Conservation (phyloP, 129 eudicot genomes). For the Gnaphalium uliginosum region DNA sequence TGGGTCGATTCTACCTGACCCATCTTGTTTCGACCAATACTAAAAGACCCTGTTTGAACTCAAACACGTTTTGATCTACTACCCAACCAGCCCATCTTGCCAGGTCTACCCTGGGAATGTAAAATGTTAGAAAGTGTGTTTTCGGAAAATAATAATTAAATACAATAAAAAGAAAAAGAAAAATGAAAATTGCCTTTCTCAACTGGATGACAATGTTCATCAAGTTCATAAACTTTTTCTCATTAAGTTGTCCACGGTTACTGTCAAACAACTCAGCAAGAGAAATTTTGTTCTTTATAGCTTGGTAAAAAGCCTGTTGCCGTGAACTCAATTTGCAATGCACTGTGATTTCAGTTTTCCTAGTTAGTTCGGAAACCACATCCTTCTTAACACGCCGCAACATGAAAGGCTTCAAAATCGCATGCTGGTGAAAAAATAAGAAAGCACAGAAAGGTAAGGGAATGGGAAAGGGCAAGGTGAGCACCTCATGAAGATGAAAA, state of each 20-base stretch:
- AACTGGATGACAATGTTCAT: slow-evolving; percentile 99
- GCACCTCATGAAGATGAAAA: not conserved
- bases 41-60: not conserved
- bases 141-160: not conserved
- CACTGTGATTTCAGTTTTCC: slow-evolving; percentile 74
- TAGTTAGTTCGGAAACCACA: slow-evolving; percentile 82
- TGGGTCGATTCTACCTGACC: not conserved
- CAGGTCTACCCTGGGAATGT: not conserved
- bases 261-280: slow-evolving; percentile 93
- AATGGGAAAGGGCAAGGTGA: slow-evolving; percentile 2
- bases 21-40: not conserved
- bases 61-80: not conserved
- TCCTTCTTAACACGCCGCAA: slow-evolving; percentile 95
- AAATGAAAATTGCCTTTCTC: slow-evolving; percentile 58
- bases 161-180: not conserved
- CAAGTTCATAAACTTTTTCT: slow-evolving; percentile 74
- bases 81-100: not conserved
- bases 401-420: slow-evolving; percentile 99
- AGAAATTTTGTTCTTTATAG: slow-evolving; percentile 96
- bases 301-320: slow-evolving; percentile 97
- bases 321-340: slow-evolving; percentile 97
- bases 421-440: slow-evolving; percentile 61
- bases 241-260: slow-evolving; percentile 84
- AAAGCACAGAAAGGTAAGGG: slow-evolving; percentile 5
- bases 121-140: slow-evolving; percentile 7